These are phyloP conservation scores for Neurospora sp. DNA, from an alignment of 495 filamentous ascomycete genomes.

Conservation along the genomic window DNA sequence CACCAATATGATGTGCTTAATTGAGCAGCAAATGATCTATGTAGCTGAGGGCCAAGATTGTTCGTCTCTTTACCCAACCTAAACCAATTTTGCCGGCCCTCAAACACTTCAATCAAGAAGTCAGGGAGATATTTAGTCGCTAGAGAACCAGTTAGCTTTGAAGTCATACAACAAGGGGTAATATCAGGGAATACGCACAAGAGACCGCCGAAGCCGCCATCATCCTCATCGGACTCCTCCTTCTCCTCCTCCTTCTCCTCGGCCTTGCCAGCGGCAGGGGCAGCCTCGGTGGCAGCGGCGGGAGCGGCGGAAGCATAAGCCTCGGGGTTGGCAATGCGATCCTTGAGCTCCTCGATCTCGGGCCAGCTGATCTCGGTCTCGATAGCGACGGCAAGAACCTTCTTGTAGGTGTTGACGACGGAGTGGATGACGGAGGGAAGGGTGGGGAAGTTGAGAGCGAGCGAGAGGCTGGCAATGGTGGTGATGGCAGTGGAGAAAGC, in stretches of 20 bases:
- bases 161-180: not conserved
- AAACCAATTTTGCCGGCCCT: slow-evolving; percentile 27
- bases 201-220: slow-evolving; percentile 59
- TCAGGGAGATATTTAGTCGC: slow-evolving; percentile 31
- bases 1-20: slow-evolving; percentile 26
- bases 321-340: slow-evolving; percentile 96
- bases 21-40: slow-evolving; percentile 39
- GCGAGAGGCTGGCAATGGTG: slow-evolving; percentile 81
- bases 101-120: slow-evolving; percentile 20
- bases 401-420: slow-evolving; percentile 95
- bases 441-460: slow-evolving; percentile 89
- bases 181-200: slow-evolving; percentile 40
- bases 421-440: slow-evolving; percentile 95
- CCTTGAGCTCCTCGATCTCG: slow-evolving; percentile 94
- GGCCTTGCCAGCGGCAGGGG: slow-evolving; percentile 42
- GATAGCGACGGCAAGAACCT: slow-evolving; percentile 79
- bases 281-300: slow-evolving; percentile 46
- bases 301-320: slow-evolving; percentile 79
- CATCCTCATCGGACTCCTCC: slow-evolving; percentile 45
- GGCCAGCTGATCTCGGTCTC: slow-evolving; percentile 91
- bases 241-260: slow-evolving; percentile 53
- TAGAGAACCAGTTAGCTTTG: slow-evolving; percentile 16
- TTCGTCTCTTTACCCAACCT: slow-evolving; percentile 24
- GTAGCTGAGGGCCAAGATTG: slow-evolving; percentile 26
- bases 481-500: slow-evolving; percentile 70